These are phyloP conservation scores for Plantago ovata DNA, from an alignment of 257 asterid genomes.

Conservation along the genomic window DNA sequence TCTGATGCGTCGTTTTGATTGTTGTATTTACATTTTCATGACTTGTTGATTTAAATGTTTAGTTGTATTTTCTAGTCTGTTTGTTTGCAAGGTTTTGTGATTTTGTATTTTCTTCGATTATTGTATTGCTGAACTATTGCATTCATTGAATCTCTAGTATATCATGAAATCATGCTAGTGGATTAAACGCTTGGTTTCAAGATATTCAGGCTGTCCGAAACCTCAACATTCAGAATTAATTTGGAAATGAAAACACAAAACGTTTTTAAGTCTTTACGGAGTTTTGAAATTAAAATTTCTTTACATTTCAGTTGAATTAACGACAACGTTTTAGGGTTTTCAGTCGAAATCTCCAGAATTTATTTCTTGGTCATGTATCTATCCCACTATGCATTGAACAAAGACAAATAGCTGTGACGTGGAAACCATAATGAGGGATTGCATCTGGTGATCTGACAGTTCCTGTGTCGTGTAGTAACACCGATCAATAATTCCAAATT, in stretches of 20 bases:
- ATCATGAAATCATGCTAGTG: too few relatives aligned
- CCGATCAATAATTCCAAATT: background rate
- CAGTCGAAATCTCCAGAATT: too few relatives aligned
- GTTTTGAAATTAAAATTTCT: too few relatives aligned
- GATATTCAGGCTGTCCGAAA: too few relatives aligned
- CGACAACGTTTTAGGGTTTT: too few relatives aligned
- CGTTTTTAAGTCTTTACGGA: too few relatives aligned
- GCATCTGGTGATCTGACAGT: slow-evolving; percentile 7
- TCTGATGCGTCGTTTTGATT: background rate
- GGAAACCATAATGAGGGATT: slow-evolving; percentile 3
- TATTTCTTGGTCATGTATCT: background rate
- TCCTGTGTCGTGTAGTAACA: background rate
- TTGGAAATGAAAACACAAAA: too few relatives aligned
- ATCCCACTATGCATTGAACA: slow-evolving; percentile 1
- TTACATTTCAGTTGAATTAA: too few relatives aligned
- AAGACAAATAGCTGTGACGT: slow-evolving; percentile 5
- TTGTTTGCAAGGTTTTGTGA: background rate
- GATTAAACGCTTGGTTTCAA: too few relatives aligned
- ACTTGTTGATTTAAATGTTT: background rate
- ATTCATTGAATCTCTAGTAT: background rate
- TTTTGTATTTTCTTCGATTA: background rate
- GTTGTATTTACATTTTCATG: background rate
- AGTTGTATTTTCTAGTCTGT: background rate
- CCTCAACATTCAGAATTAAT: too few relatives aligned
- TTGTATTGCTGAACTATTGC: background rate